Percentiles rank a stretch among this genome's conserved stretches.
These are phyloP conservation scores for Mycena sp. DNA, from an alignment of 1,284 basidiomycete species.

Conservation along the genomic window DNA sequence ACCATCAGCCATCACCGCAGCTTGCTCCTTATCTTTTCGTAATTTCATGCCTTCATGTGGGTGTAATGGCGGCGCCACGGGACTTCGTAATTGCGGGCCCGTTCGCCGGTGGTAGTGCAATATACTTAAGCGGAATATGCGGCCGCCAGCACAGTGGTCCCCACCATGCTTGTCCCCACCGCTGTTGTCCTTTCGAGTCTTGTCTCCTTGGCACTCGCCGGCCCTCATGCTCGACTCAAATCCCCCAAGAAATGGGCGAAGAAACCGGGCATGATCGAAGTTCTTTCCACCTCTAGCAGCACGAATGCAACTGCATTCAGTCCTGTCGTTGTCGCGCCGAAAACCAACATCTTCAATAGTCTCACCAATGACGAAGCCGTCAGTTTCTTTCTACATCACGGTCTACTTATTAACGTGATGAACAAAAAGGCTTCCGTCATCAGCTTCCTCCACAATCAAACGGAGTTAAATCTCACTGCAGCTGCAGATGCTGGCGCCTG, in stretches of 20 bases:
- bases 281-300: not conserved
- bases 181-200: constrained; percentile 3
- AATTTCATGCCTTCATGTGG: no score
- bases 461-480: constrained; percentile 30
- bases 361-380: constrained; percentile 30
- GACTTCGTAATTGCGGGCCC: no score
- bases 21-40: no score
- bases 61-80: no score
- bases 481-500: constrained; percentile 26
- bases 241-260: constrained; percentile 10
- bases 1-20: no score
- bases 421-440: constrained; percentile 23
- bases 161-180: constrained; percentile 8
- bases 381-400: constrained; percentile 2
- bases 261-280: constrained; percentile 10
- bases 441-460: constrained; percentile 33
- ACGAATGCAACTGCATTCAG: constrained; percentile 18
- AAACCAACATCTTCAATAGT: constrained; percentile 27
- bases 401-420: no score
- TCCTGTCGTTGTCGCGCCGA: constrained; percentile 15
- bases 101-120: no score
- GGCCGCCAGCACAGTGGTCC: no score
- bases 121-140: no score
- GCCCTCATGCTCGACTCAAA: constrained; percentile 26
- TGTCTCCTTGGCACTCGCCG: constrained; percentile 13